Percentiles rank a stretch among this genome's conserved stretches.
Conservation (phyloP, 371 early-diverging fungal genomes). For the Mucor racemosus region DNA sequence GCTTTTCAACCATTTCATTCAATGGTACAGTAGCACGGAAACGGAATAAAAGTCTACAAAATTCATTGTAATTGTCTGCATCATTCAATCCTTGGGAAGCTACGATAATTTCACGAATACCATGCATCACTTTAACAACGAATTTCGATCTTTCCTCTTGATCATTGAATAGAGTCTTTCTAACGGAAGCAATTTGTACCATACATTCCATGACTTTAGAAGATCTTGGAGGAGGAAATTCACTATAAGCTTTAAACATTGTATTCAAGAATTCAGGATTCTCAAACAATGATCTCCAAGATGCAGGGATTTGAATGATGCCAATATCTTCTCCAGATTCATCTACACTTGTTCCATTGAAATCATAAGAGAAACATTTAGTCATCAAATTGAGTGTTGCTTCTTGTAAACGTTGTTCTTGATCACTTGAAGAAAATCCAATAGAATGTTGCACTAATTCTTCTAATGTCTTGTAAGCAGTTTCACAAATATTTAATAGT, state of each 20-base stretch:
- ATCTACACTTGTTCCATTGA: conserved; percentile 84
- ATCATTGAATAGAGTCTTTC: conserved; percentile 80
- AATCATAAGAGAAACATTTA: conserved; percentile 83
- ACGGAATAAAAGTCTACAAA: conserved; percentile 82
- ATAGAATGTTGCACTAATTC: conserved; percentile 49
- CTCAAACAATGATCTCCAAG: conserved; percentile 78
- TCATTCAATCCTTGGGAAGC: conserved; percentile 71
- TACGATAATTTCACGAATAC: conserved; percentile 70
- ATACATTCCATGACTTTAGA: conserved; percentile 82
- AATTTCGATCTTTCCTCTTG: conserved; percentile 74
- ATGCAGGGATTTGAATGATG: conserved; percentile 77
- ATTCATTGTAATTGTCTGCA: conserved; percentile 82
- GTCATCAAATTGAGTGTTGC: conserved; percentile 67
- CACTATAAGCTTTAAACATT: conserved; percentile 76
- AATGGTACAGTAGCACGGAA: conserved; percentile 83
- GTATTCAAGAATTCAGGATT: conserved; percentile 68
- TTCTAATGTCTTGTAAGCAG: conserved; percentile 65
- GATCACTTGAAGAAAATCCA: conserved; percentile 49
- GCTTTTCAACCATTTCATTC: conserved; percentile 74
- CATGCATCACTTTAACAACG: conserved; percentile 72
- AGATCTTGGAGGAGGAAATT: conserved; percentile 58
- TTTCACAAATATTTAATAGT: conserved; percentile 73
- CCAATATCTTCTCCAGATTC: conserved; percentile 87
- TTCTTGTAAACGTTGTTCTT: conserved; percentile 62
- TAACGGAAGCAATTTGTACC: conserved; percentile 78